Base-by-base conservation (phyloP, 345 rosid genomes). In the Citrus cavaleriei region DNA sequence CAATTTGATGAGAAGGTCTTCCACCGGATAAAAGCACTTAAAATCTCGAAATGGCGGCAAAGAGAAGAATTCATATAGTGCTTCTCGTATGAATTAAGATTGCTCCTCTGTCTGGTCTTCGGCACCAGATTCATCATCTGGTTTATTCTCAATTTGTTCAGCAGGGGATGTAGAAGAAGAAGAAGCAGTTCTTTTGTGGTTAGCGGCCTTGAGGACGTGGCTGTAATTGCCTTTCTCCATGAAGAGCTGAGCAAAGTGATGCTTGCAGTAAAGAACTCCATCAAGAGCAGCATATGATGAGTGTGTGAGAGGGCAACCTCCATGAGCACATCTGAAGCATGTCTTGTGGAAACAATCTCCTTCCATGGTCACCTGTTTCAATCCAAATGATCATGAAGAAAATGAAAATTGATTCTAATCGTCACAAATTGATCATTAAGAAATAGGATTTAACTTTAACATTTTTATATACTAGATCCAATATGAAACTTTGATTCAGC, bases 241-340 rank as follows among this genome's bases (percentile, higher is more conserved):
- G 91, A 97, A 97, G 3, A 97, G 90, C 78, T 93, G 98, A 76
- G 95, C 91, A 49, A 94, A 97, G 85, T 97, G 99, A 83, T 91
- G 94, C 91, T 91, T 93, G 88, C 99, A 97, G 77, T 97, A 97
- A 24, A 97, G 89, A 76, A 92, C 95, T 5, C 98, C 90, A 55
- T 97, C 87, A 28, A 94, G 88, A 21, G 99, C 90, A 13, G 99
- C 98, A 77, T 94, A 97, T 0, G 97, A 92, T 35, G 99, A 97
- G 84, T 94, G 99, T 27, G 99, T 97, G 46, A 94, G 88, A 6
- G 90, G 87, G 74, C 98, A 97, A 0, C 99, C 97, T 0, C 98
- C 97, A 75, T 89, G 97, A 35, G 99, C 99, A 59, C 99, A 97
- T 84, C 91, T 88, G 86, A 97, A 97, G 86, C 99, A 97, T 72